Evolutionary conservation across 192 early-diverging fungal genomes (phyloP).

Genomic region (Backusella luteola): DNA sequence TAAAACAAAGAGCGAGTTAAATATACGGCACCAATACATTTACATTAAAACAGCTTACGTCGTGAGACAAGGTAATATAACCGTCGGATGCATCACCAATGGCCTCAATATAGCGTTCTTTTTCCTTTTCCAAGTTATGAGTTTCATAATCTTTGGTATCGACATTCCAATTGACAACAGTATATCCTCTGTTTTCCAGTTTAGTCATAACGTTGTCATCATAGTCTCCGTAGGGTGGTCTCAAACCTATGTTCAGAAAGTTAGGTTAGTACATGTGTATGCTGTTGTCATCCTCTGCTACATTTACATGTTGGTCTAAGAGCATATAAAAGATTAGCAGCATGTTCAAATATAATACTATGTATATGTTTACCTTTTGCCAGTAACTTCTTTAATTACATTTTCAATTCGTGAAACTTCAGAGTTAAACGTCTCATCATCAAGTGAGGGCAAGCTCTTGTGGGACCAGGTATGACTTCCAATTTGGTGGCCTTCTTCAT

Average conservation of each 20-base stretch:
- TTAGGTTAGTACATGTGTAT: neutral
- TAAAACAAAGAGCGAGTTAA: neutral
- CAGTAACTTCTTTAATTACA: neutral
- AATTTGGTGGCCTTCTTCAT: slow-evolving; percentile 38
- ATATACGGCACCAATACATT: too few species aligned
- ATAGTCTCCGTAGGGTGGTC: slow-evolving; percentile 42
- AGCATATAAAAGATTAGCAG: too few species aligned
- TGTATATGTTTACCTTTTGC: slow-evolving; percentile 10
- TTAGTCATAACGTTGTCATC: slow-evolving; percentile 16
- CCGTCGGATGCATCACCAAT: slow-evolving; percentile 13
- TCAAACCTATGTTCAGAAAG: slow-evolving; percentile 23
- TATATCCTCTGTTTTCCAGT: slow-evolving; percentile 29
- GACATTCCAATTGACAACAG: slow-evolving; percentile 40
- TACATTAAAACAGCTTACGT: slow-evolving; percentile 16
- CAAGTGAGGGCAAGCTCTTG: slow-evolving; percentile 28
- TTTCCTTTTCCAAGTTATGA: slow-evolving; percentile 14
- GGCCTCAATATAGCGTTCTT: slow-evolving; percentile 5
- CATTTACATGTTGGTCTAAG: slow-evolving; percentile 20
- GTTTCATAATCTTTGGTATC: slow-evolving; percentile 40
- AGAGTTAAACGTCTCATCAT: neutral
- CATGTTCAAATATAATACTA: neutral
- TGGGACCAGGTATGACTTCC: slow-evolving; percentile 52
- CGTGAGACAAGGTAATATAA: slow-evolving; percentile 40
- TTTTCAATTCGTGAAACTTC: slow-evolving; percentile 37
- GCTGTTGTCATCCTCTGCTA: too few species aligned